phyloP scores from a whole-genome alignment of 257 asterid genomes.

The Solanum acaule region DNA sequence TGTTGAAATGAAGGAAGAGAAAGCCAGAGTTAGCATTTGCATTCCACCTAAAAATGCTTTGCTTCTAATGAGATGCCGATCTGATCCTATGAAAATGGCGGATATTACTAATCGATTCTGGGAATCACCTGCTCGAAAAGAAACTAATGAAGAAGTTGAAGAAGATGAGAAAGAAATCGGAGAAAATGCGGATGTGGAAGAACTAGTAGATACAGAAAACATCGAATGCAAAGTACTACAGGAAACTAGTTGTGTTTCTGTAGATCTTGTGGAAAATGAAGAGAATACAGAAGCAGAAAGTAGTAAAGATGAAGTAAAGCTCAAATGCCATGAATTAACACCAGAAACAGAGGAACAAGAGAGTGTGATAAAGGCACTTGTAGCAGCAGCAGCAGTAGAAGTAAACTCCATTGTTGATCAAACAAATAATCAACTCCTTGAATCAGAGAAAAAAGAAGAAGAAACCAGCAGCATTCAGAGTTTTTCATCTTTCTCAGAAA shows the following conservation, averaged over 20 bases:
- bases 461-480: not conserved
- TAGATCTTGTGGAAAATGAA: constrained; percentile 8
- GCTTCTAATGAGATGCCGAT: constrained; percentile 88
- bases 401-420: not conserved
- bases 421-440: not conserved
- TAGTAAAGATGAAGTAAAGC: not conserved
- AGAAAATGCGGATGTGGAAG: not conserved
- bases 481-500: not conserved
- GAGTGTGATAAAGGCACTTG: not conserved
- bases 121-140: constrained; percentile 33
- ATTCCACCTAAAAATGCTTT: constrained; percentile 95
- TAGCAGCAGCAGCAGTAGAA: not conserved
- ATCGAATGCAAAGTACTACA: not conserved
- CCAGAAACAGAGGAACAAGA: not conserved
- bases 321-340: not conserved
- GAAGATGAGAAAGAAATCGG: not conserved
- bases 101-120: constrained; percentile 51
- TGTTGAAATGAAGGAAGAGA: constrained; percentile 11
- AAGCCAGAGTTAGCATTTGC: constrained; percentile 65
- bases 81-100: constrained; percentile 94
- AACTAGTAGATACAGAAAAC: not conserved
- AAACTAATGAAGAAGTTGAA: constrained; percentile 1
- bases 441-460: not conserved
- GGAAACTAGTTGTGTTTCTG: constrained; percentile 11
- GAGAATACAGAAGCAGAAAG: constrained; percentile 7